Evolutionary conservation across 495 filamentous ascomycete genomes (phyloP).

Genomic region (Neurospora sp.): DNA sequence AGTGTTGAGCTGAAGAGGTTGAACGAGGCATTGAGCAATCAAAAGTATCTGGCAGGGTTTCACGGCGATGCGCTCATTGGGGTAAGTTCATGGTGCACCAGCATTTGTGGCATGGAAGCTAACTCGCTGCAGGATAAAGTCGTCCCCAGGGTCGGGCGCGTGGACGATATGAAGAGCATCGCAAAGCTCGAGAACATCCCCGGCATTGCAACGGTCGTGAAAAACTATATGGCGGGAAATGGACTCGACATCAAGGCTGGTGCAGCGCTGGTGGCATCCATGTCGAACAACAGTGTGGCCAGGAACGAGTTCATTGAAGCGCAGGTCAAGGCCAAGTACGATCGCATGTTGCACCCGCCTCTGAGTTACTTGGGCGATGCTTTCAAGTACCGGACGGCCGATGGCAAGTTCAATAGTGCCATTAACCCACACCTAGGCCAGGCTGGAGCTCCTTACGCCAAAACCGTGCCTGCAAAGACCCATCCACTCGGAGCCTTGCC

Average conservation of each 20-base stretch:
- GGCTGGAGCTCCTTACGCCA: slow-evolving; percentile 51
- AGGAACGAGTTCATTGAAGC: slow-evolving; percentile 1
- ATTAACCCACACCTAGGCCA: slow-evolving; percentile 53
- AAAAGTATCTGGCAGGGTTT: not conserved
- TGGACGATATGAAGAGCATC: not conserved
- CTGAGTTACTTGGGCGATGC: slow-evolving; percentile 10
- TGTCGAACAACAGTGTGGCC: slow-evolving; percentile 3
- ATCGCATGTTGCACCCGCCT: slow-evolving; percentile 9
- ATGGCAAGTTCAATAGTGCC: slow-evolving; percentile 59
- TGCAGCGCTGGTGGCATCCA: not conserved
- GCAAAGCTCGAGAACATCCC: not conserved
- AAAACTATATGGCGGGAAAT: not conserved
- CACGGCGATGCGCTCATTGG: slow-evolving; percentile 4
- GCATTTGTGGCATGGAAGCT: not conserved
- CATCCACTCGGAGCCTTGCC: slow-evolving; percentile 50
- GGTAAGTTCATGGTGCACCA: not conserved
- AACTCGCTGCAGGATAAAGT: not conserved
- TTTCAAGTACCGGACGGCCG: slow-evolving; percentile 50
- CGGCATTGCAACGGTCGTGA: not conserved
- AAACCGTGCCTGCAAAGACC: slow-evolving; percentile 43
- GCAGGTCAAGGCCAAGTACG: slow-evolving; percentile 9
- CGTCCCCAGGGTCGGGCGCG: not conserved
- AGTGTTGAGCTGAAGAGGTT: not conserved
- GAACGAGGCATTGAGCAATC: not conserved
- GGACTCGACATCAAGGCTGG: slow-evolving; percentile 1